Base-by-base conservation (phyloP, 2,329 filamentous ascomycete genomes). In the Aspergillus ochraceoroseus region DNA sequence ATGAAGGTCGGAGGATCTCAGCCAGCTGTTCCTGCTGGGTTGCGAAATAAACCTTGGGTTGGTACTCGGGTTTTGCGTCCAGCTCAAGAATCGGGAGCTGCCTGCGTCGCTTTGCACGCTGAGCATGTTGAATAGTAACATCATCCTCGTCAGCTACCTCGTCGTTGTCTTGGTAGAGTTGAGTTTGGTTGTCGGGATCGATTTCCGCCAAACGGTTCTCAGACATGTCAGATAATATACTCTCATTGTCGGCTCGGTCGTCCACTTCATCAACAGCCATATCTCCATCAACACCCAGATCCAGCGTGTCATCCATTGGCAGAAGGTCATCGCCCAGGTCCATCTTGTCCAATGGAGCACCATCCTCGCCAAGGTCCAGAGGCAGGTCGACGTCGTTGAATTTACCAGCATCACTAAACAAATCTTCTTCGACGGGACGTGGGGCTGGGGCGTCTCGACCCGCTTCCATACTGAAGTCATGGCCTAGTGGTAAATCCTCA, bases 11-110 rank as follows among this genome's bases (percentile, higher is more conserved):
- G 42, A 95, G 73, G 47, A 96, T 96, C 56, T 84, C 87, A 31
- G 87, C 83, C 49, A 85, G 84, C 61, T 94, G 87, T 42, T 81
- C 76, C 61, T 95, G 88, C 61, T 94, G 87, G 49, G 85, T 81
- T 62, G 87, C 87, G 66, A 98, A 88, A 51, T 44, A 44, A 8
- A 90, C 80, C 20, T 73, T 74, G 53, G 76, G 85, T 7, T 82
- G 81, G 22, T 95, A 75, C 57, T 87, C 81, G 13, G 87, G 95
- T 50, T 87, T 77, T 11, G 79, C 71, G 55, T 98, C 94, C n/a
- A 85, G 80, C 44, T 79, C 78, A 38, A 96, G 78, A 15, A 94
- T 29, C 11, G 44, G 31, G 13, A 54, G 72, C 66, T 85, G 72
- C 67, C 85, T 94, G 54, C 87, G 82, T 65, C 85, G 87, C 65